Conservation (phyloP, 2,329 filamentous ascomycete genomes). For the Mycocentrospora acerina region DNA sequence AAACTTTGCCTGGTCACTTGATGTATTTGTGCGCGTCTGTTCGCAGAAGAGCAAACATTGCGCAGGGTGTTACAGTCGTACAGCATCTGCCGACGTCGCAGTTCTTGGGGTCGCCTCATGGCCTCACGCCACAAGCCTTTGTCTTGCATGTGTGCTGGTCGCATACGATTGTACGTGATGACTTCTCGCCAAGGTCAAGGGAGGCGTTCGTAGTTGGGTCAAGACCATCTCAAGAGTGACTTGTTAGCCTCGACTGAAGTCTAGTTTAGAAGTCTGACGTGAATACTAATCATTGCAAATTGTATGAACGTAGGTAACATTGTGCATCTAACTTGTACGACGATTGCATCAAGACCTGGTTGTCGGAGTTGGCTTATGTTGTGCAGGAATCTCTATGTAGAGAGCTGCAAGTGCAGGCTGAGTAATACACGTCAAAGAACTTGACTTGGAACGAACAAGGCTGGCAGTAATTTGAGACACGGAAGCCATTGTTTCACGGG, state of each 20-base stretch:
- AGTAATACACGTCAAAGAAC: not conserved
- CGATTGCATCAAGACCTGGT: constrained; percentile 12
- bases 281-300: too few species aligned
- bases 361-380: constrained; percentile 8
- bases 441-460: constrained; percentile 3
- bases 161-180: too few species aligned
- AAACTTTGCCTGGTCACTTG: not conserved
- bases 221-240: too few species aligned
- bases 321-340: constrained; percentile 9
- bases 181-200: too few species aligned
- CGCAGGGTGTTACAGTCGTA: constrained; percentile 6
- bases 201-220: too few species aligned
- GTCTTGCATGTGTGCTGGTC: too few species aligned
- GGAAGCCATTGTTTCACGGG: constrained; percentile 8
- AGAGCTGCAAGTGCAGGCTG: not conserved
- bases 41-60: not conserved
- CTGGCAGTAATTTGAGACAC: constrained; percentile 2
- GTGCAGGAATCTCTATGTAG: constrained; percentile 4
- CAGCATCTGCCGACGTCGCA: constrained; percentile 19
- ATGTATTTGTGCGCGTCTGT: not conserved
- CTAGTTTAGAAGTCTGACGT: too few species aligned
- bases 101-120: constrained; percentile 1
- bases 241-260: too few species aligned
- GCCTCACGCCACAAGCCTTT: constrained; percentile 4
- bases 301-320: not conserved